Conservation (phyloP, 2,329 filamentous ascomycete genomes). For the Beauveria rudraprayagi region DNA sequence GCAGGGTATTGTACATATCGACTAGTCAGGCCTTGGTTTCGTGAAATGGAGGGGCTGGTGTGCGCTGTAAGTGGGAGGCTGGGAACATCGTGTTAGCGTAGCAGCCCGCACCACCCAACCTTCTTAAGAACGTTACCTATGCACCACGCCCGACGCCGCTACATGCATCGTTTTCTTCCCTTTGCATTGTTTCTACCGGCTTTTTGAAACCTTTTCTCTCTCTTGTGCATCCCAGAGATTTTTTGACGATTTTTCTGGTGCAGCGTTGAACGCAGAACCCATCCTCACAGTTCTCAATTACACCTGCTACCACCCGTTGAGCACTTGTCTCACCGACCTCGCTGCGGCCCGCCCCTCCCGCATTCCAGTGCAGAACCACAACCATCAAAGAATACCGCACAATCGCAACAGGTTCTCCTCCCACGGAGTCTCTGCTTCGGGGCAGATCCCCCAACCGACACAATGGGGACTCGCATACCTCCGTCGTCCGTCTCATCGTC, state of each 20-base stretch:
- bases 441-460: not conserved
- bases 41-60: slow-evolving; percentile 12
- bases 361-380: slow-evolving; percentile 8
- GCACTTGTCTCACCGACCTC: slow-evolving; percentile 2
- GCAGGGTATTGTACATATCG: not conserved
- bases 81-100: slow-evolving; percentile 17
- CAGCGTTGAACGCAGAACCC: not conserved
- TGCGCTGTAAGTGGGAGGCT: slow-evolving; percentile 26
- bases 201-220: not conserved
- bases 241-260: not conserved
- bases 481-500: not conserved
- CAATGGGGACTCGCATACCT: slow-evolving; percentile 11
- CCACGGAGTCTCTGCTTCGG: not conserved
- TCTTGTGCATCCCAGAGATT: not conserved
- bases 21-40: not conserved
- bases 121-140: slow-evolving; percentile 24
- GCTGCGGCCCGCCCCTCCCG: slow-evolving; percentile 8
- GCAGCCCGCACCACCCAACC: slow-evolving; percentile 17
- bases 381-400: not conserved
- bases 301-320: not conserved
- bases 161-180: slow-evolving; percentile 10
- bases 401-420: not conserved
- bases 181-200: slow-evolving; percentile 11
- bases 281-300: not conserved
- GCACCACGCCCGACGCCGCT: slow-evolving; percentile 20